These are phyloP conservation scores for Marasmius oreades DNA, from an alignment of 1,284 basidiomycete species.

Conservation along the genomic window DNA sequence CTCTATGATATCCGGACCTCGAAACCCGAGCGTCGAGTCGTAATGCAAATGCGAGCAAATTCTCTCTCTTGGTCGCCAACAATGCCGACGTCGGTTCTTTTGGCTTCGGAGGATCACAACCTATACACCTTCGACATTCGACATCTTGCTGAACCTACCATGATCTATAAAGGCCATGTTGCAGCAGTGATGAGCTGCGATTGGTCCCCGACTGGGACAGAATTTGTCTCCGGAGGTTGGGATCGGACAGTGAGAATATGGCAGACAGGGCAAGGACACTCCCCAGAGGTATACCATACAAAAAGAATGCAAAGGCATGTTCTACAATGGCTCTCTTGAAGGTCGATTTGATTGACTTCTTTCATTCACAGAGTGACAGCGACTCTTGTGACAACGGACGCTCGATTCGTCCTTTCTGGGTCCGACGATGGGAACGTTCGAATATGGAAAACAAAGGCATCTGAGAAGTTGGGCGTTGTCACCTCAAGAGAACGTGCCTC, in stretches of 20 bases:
- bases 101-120: constrained; percentile 98
- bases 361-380: constrained; percentile 54
- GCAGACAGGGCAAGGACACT: constrained; percentile 83
- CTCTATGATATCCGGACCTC: constrained; percentile 96
- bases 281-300: constrained; percentile 93
- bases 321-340: background rate
- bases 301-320: constrained; percentile 95
- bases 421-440: constrained; percentile 97
- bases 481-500: constrained; percentile 90
- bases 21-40: constrained; percentile 86
- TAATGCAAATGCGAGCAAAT: constrained; percentile 93
- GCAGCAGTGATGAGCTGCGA: constrained; percentile 93
- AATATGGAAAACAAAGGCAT: constrained; percentile 94
- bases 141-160: constrained; percentile 77
- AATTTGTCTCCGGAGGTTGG: constrained; percentile 95
- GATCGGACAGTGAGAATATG: constrained; percentile 94
- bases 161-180: constrained; percentile 98
- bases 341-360: constrained; percentile 22
- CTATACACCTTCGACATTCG: constrained; percentile 98
- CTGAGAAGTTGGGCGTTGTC: constrained; percentile 89
- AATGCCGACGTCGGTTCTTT: constrained; percentile 86
- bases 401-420: constrained; percentile 90
- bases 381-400: constrained; percentile 83
- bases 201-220: constrained; percentile 94
- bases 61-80: constrained; percentile 94